A percentile compares a stretch with the other conserved stretches of the same genome.
Evolutionary conservation across 2,329 filamentous ascomycete genomes (phyloP).

Genomic region (Pezicula carpinea): DNA sequence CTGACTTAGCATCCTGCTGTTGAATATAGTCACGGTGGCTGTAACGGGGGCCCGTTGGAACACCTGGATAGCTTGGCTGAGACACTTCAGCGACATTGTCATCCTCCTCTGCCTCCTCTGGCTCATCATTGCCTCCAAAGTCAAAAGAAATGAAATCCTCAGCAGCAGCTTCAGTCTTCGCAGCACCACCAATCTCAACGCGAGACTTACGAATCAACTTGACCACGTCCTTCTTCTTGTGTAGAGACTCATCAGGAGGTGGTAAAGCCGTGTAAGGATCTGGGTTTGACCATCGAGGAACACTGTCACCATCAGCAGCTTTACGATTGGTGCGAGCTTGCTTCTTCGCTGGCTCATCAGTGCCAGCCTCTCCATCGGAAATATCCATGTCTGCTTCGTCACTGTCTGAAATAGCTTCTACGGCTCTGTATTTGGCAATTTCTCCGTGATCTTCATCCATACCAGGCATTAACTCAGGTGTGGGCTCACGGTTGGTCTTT

Average conservation of each 20-base stretch:
- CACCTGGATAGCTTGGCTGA: constrained; percentile 2
- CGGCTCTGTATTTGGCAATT: constrained; percentile 44
- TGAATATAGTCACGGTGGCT: not conserved
- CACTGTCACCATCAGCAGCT: constrained; percentile 36
- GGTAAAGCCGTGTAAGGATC: constrained; percentile 89
- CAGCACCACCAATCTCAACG: constrained; percentile 47
- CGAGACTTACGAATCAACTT: constrained; percentile 89
- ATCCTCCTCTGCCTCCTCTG: constrained; percentile 18
- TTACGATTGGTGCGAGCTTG: constrained; percentile 33
- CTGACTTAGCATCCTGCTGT: not conserved
- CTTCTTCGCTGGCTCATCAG: constrained; percentile 36
- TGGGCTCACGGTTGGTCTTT: constrained; percentile 29
- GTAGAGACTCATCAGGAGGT: constrained; percentile 65
- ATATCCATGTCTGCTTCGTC: constrained; percentile 60
- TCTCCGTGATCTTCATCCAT: constrained; percentile 26
- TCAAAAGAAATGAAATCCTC: constrained; percentile 91
- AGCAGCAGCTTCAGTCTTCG: constrained; percentile 49
- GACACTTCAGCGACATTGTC: constrained; percentile 17
- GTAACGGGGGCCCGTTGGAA: constrained; percentile 7
- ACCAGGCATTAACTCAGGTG: constrained; percentile 29
- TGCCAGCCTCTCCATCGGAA: constrained; percentile 38
- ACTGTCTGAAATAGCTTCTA: constrained; percentile 58
- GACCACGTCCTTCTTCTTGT: constrained; percentile 82
- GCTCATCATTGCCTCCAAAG: constrained; percentile 50
- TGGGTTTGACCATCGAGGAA: constrained; percentile 89